Evolutionary conservation across 2,329 filamentous ascomycete genomes (phyloP).

Genomic region (Colletotrichum sojae): DNA sequence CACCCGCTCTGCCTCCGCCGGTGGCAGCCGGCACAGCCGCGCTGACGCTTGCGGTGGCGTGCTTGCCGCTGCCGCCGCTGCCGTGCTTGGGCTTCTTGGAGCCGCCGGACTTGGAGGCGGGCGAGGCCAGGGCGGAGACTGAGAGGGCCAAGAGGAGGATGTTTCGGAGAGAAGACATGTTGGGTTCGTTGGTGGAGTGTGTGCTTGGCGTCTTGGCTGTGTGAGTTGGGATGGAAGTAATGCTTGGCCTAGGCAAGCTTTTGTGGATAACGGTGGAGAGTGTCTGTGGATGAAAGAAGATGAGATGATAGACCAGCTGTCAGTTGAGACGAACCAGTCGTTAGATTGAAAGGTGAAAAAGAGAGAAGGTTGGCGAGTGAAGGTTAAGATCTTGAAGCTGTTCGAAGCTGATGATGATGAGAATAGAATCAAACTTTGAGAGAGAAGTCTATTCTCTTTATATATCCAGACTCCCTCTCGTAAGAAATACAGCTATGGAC

Average conservation of each 20-base stretch:
- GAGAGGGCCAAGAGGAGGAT: slow-evolving; percentile 31
- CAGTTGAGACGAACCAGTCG: slow-evolving; percentile 32
- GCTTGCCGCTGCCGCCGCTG: not conserved
- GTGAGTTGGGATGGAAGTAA: slow-evolving; percentile 4
- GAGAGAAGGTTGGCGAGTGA: not conserved
- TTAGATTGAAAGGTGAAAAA: not conserved
- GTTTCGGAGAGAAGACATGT: slow-evolving; percentile 34
- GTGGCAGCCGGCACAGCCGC: not conserved
- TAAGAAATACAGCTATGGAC: not conserved
- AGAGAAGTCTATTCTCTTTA: slow-evolving; percentile 26
- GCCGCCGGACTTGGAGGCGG: slow-evolving; percentile 15
- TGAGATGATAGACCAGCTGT: slow-evolving; percentile 33
- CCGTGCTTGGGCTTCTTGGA: slow-evolving; percentile 5
- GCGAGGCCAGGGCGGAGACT: slow-evolving; percentile 19
- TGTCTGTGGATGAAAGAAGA: slow-evolving; percentile 1
- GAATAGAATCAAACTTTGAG: not conserved
- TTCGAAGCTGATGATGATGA: slow-evolving; percentile 22
- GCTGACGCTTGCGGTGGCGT: not conserved
- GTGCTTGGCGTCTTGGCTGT: slow-evolving; percentile 21
- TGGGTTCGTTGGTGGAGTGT: not conserved
- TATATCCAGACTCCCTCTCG: not conserved
- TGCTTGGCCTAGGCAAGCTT: slow-evolving; percentile 14
- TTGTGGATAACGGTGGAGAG: not conserved
- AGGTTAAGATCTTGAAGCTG: slow-evolving; percentile 1
- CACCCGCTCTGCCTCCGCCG: not conserved